Evolutionary conservation across 306 rosid genomes (phyloP), one percentile per base, ranked within the genome.

Genomic region (Crataegus laevigata): DNA sequence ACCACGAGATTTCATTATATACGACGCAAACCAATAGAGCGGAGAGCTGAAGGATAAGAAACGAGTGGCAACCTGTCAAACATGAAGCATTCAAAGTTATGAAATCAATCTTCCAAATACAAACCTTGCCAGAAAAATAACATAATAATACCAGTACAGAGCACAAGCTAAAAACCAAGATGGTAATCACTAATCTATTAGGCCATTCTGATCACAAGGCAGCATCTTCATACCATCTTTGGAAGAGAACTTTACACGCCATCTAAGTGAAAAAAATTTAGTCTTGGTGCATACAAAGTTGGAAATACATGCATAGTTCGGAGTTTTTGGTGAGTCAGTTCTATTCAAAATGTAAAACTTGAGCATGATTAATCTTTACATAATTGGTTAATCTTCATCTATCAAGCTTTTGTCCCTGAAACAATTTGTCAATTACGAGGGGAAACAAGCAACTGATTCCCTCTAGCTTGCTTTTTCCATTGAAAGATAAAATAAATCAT

Each of bases 1-100:
- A 32, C 34, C 34, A 5, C 34, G 34, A 32, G 34, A 32, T 32
- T 32, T 32, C 34, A 32, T 32, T 32, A 32, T 5, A 32, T 32
- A 32, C 34, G 34, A 32, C 6, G 34, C 34, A 32, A 32, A 32
- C 34, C 34, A 32, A 32, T 32, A 32, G 34, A 32, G 6, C 6
- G 34, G 34, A 5, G 34, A 6, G 34, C 34, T 32, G 6, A 32
- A 32, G 34, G 98, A 90, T 76, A 94, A 79, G 88, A 94, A 91
- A 71, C 98, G 98, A 66, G 98, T 91, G 6, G 97, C 84, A 66
- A 94, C 97, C 98, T 94, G 96, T 77, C 76, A 51, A 50, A 64
- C 59, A 45, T 65, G 57, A 69, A 61, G 72, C 24, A 51, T 76
- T 72, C 77, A 54, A 77, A n/a, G 30, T 40, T 58, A 58, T 3